A percentile compares a stretch with the other conserved stretches of the same genome.
Evolutionary conservation across 2,329 filamentous ascomycete species (phyloP).

Genomic region (Claviceps capensis): DNA sequence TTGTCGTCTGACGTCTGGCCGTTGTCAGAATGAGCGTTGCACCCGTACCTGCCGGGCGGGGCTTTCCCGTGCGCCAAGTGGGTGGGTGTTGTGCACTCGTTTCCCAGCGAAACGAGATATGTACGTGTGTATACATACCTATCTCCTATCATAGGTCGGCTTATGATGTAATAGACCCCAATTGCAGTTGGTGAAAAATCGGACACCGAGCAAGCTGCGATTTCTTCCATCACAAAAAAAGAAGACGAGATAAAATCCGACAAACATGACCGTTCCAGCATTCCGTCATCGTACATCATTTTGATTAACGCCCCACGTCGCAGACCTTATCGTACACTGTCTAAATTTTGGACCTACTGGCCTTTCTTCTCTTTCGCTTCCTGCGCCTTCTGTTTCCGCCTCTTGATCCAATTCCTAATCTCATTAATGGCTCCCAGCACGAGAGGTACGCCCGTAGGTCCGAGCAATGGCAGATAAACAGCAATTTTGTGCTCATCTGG

Average conservation of each 20-base stretch:
- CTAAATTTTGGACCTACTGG: conserved; percentile 10
- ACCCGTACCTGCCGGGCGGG: too few species aligned
- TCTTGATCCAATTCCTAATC: conserved; percentile 46
- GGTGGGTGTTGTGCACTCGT: too few species aligned
- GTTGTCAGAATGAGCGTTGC: too few species aligned
- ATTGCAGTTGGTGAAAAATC: too few species aligned
- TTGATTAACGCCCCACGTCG: neutral
- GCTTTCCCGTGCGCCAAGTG: too few species aligned
- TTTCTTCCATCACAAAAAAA: neutral
- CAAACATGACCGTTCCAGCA: neutral
- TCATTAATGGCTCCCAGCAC: conserved; percentile 76
- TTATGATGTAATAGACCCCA: too few species aligned
- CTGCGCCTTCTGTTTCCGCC: conserved; percentile 30
- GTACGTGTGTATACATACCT: too few species aligned
- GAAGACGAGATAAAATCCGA: neutral
- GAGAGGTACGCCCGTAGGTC: conserved; percentile 80
- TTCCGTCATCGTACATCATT: neutral
- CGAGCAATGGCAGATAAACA: conserved; percentile 83
- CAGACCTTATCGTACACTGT: conserved; percentile 10
- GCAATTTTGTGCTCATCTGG: conserved; percentile 97
- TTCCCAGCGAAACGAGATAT: too few species aligned
- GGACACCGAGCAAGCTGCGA: too few species aligned
- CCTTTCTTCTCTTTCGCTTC: conserved; percentile 25
- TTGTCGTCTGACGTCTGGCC: too few species aligned
- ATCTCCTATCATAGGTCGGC: too few species aligned